Evolutionary conservation across 202 grass and related monocot species (phyloP), one percentile per base, ranked within the genome.

Genomic region (Elaeis oleifera): DNA sequence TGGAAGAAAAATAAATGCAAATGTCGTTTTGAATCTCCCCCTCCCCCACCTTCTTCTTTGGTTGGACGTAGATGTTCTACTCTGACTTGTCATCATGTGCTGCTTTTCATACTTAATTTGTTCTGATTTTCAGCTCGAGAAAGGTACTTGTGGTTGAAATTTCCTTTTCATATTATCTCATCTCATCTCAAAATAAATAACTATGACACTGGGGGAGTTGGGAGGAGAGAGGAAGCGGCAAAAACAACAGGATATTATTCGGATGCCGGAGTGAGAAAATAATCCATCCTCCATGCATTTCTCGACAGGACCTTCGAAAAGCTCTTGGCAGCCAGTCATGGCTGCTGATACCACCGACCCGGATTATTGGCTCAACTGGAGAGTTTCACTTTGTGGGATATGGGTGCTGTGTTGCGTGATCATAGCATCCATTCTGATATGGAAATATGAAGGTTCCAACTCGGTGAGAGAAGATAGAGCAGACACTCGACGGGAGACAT

Each of bases 281-380:
- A 54, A 31, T 56, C 23, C 28, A 31, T 56, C 23, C 28, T 44
- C 53, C 11, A 68, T 68, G 65, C 65, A 68, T 55, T 56, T 56
- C 51, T 68, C 65, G 16, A 24, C 65, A 56, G 65, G 26, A 23
- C 26, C 65, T 56, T 68, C 65, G 8, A 56, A 27, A 23, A 56
- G 15, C 39, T 56, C 51, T 22, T 68, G 65, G 82, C 80, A 66
- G 56, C 64, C 55, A 5, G 29, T 39, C 27, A 78, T 76, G 72
- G 71, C 79, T 16, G 77, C 48, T 4, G 74, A 83, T 56, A 85
- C 81, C 44, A 83, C 81, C 18, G 51, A 71, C 29, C 57, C 59
- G 4, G 60, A 78, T 29, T 91, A 91, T 72, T 90, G 87, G 87
- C 73, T 90, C 26, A 96, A 83, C 71, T 90, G 87, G 91, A 83